Base-by-base conservation (phyloP, 345 rosid species). In the Barbarea vulgaris region DNA sequence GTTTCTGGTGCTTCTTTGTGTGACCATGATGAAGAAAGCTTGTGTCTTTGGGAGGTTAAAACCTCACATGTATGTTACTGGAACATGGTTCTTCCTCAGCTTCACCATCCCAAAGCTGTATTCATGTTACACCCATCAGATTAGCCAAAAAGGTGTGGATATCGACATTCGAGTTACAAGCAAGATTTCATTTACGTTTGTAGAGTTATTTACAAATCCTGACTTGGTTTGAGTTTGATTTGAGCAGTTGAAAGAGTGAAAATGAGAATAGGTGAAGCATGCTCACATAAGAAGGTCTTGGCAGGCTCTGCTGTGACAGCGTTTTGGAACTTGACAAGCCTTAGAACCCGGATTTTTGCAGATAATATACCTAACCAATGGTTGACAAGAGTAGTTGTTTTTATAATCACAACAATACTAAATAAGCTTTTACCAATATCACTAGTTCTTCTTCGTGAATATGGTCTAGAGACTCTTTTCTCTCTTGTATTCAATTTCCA, bases 281-380 rank as follows among this genome's bases (percentile, higher is more conserved):
- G 94, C 79, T 86, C 97, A 62, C 97, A 85, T 82, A 91, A 95
- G 84, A 95, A 91, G 85, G 44, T 95, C 44, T 86, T 90, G 34
- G 96, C 88, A 62, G 89, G 88, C 71, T 89, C 93, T 41, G 96
- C 90, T 14, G 74, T 78, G 64, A 85, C 88, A 65, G 92, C 89
- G 30, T 94, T 91, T 78, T 95, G 99, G 99, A 90, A 90, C 79
- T 74, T 95, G 47, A 85, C 97, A 13, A 80, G 92, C 37, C 42
- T 87, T 51, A 91, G 81, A 85, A 87, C 97, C 52, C 89, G 97
- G 10, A 75, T 91, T 62, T 86, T 95, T 52, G 67, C 93, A 31
- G 90, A 97, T 90, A 79, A 69, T 17, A n/a, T n/a, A 54, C 17
- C 39, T 11, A 22, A 54, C 59, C 19, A 44, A 33, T 62, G 58